phyloP scores from a whole-genome alignment of 2,329 filamentous ascomycete genomes.

The Neonectria faginata region DNA sequence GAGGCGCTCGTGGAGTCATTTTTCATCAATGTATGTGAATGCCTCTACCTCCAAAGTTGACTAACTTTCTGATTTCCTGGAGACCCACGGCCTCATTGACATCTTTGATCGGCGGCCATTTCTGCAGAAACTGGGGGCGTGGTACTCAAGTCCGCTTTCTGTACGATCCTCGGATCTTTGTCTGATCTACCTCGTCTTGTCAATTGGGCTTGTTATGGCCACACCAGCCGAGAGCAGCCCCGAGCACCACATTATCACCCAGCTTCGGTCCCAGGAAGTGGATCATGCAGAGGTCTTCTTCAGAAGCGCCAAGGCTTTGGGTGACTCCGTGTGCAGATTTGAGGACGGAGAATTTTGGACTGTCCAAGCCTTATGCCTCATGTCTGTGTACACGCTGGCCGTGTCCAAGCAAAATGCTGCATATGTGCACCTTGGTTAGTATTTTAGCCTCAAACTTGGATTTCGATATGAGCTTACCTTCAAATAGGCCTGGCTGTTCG shows the following conservation, averaged over 20 bases:
- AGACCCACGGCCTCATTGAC: conserved; percentile 72
- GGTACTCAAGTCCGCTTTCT: conserved; percentile 65
- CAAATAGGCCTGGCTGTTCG: conserved; percentile 70
- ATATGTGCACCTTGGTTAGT: conserved; percentile 69
- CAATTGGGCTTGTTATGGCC: conserved; percentile 71
- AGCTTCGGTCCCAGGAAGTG: conserved; percentile 59
- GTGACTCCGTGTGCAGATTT: conserved; percentile 59
- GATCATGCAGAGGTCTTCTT: conserved; percentile 73
- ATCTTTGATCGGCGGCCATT: conserved; percentile 67
- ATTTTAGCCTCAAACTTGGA: not conserved
- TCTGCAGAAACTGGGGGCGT: conserved; percentile 60
- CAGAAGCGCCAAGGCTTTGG: conserved; percentile 66
- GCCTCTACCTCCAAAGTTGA: not conserved
- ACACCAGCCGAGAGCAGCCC: conserved; percentile 61
- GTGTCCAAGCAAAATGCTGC: conserved; percentile 72
- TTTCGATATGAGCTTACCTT: conserved; percentile 23
- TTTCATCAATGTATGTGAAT: conserved; percentile 66
- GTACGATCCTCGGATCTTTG: conserved; percentile 66
- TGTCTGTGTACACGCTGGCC: conserved; percentile 73
- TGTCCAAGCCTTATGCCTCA: conserved; percentile 71
- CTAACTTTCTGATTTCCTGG: conserved; percentile 3
- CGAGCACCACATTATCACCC: conserved; percentile 64
- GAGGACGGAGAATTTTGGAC: conserved; percentile 75
- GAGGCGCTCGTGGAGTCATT: conserved; percentile 61
- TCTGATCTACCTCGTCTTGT: conserved; percentile 70